phyloP scores from a whole-genome alignment of 2,329 filamentous ascomycete genomes.

The Waltergamsia citrina region DNA sequence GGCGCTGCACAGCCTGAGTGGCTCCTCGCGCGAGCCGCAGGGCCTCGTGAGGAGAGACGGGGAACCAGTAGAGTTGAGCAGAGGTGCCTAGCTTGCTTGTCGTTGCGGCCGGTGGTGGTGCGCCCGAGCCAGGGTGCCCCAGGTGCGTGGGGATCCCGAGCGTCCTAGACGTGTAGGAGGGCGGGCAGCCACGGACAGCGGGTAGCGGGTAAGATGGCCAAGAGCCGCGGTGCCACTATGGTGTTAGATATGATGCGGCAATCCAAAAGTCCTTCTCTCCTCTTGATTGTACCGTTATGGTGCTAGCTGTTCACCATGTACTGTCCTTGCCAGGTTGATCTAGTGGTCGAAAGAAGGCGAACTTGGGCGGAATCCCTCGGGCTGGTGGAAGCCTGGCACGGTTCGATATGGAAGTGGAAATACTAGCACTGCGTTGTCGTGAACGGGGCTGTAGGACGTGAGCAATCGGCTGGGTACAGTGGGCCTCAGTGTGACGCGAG shows the following conservation, averaged over 20 bases:
- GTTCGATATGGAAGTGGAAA: background rate
- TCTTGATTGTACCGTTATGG: no score
- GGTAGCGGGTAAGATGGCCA: no score
- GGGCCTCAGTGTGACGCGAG: background rate
- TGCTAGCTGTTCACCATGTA: no score
- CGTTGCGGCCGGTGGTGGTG: background rate
- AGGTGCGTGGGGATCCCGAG: background rate
- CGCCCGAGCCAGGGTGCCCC: conserved; percentile 2
- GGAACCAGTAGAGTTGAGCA: background rate
- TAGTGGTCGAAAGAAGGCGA: no score
- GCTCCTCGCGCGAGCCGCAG: background rate
- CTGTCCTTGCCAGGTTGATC: no score
- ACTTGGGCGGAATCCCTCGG: no score
- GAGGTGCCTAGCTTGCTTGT: conserved; percentile 1
- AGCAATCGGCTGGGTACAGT: background rate
- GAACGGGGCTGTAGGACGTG: background rate
- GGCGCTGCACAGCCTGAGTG: background rate
- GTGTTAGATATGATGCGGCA: no score
- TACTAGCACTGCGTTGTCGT: background rate
- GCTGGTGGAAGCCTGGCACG: background rate
- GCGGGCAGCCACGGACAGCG: no score
- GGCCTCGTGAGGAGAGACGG: conserved; percentile 1
- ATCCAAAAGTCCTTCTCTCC: no score
- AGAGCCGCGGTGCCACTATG: no score
- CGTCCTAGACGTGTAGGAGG: no score